Percentiles rank a stretch among this genome's conserved stretches.
Conservation (phyloP, 768 basidiomycete species). For the Auriscalpium vulgare region DNA sequence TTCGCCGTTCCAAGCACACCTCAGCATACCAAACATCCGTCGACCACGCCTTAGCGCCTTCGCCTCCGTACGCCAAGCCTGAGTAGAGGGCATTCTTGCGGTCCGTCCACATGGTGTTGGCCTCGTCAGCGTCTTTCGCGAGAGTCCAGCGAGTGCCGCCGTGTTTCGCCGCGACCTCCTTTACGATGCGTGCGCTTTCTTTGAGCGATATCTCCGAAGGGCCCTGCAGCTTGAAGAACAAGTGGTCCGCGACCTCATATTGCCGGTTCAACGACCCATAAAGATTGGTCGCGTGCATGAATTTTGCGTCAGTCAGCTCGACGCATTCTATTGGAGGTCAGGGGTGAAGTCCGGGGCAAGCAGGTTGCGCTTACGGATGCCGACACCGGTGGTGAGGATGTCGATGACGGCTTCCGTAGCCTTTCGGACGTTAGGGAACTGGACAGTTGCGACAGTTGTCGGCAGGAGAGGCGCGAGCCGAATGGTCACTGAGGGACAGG, state of each 20-base stretch:
- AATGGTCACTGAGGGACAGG: conserved; percentile 50
- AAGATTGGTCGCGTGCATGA: conserved; percentile 56
- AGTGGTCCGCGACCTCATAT: conserved; percentile 37
- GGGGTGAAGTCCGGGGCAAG: not conserved
- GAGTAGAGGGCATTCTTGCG: conserved; percentile 60
- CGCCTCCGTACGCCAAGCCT: conserved; percentile 41
- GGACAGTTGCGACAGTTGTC: conserved; percentile 74
- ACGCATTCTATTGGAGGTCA: conserved; percentile 54
- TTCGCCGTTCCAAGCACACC: not conserved
- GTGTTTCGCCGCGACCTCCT: conserved; percentile 50
- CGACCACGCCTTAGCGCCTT: conserved; percentile 51
- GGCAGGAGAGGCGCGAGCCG: conserved; percentile 76
- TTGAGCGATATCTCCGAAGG: conserved; percentile 48
- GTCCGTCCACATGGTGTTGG: conserved; percentile 65
- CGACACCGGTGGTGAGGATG: conserved; percentile 62
- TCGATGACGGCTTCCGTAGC: conserved; percentile 73
- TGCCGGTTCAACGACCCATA: conserved; percentile 33
- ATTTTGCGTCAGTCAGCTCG: conserved; percentile 69
- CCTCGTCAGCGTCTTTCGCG: conserved; percentile 56
- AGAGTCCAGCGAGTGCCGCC: conserved; percentile 63
- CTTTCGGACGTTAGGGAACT: conserved; percentile 67
- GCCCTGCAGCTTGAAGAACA: conserved; percentile 88
- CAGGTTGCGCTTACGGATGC: conserved; percentile 52
- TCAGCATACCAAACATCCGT: conserved; percentile 67
- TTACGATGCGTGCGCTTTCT: conserved; percentile 53